Evolutionary conservation across 2,329 filamentous ascomycete genomes (phyloP), one percentile per base, ranked within the genome.

Genomic region (Fusarium sp.): DNA sequence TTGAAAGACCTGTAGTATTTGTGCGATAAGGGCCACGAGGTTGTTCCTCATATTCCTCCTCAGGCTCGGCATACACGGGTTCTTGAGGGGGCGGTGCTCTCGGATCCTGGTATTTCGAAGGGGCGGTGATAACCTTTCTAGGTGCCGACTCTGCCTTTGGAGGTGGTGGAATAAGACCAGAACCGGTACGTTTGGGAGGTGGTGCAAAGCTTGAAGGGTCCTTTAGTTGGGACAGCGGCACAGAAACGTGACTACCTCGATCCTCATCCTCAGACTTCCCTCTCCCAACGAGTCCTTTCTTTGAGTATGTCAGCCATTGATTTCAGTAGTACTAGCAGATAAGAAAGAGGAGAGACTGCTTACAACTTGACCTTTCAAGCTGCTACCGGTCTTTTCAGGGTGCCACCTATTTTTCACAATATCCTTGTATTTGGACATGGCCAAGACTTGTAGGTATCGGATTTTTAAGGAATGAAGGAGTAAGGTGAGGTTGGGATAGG

Each of bases 121-220:
- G 80, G 36, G 80, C 70, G 32, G 79, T 60, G 67, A 78, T 62
- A 61, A 78, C 81, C 54, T 76, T 77, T 59, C 80, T 77, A 38
- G 75, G 54, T 5, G 75, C 68, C 15, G 78, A 30, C 9, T 77
- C 65, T 15, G 77, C 75, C 20, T 79, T 77, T 26, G 79, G 79
- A 24, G 75, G 65, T 6, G 78, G 66, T 7, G 78, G 75, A 20
- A 69, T 73, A 48, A 77, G 79, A 81, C 82, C 87, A 48, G 81
- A 73, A 66, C 78, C 77, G 34, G 81, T 81, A 42, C 83, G 92
- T 77, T 90, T 95, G 1, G 95, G 95, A 32, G 95, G 95, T 30
- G 94, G 94, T 5, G 89, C 94, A 80, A 97, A 98, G 22, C 90
- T 89, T 3, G 89, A 82, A 3, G 94, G 95, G 79, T 98, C 94